These are phyloP conservation scores for Suillus placidus DNA, from an alignment of 768 basidiomycete species.

Conservation along the genomic window DNA sequence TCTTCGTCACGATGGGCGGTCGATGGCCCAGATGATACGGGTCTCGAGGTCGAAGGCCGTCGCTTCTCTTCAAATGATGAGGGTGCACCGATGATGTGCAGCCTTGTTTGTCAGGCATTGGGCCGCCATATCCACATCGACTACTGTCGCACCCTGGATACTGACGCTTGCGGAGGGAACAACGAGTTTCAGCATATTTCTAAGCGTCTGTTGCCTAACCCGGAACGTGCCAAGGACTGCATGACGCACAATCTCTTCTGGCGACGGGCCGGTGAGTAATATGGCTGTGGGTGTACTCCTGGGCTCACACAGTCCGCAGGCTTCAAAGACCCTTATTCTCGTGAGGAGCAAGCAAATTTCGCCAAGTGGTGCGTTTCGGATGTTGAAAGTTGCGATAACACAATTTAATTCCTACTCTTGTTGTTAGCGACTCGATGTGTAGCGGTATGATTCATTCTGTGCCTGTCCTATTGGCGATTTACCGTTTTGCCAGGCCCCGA, in stretches of 20 bases:
- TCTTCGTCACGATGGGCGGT: constrained; percentile 58
- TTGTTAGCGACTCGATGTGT: constrained; percentile 56
- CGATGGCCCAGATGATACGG: constrained; percentile 51
- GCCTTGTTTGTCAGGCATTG: constrained; percentile 53
- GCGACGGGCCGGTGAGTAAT: constrained; percentile 54
- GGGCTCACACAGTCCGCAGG: constrained; percentile 34
- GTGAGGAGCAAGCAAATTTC: constrained; percentile 58
- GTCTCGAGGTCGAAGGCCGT: constrained; percentile 56
- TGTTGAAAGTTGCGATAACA: not conserved
- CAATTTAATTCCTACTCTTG: not conserved
- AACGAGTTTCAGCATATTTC: constrained; percentile 50
- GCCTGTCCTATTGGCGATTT: not conserved
- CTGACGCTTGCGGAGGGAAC: constrained; percentile 39
- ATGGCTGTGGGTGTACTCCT: too few relatives aligned
- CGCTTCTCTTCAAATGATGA: constrained; percentile 56
- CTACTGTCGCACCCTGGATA: constrained; percentile 49
- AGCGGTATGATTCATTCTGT: constrained; percentile 34
- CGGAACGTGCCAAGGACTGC: constrained; percentile 51
- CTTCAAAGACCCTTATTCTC: constrained; percentile 66
- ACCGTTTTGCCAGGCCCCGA: constrained; percentile 44
- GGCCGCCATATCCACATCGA: constrained; percentile 62
- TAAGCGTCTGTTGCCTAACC: constrained; percentile 47
- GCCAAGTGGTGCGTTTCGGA: constrained; percentile 48
- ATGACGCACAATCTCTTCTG: constrained; percentile 58
- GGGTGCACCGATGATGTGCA: constrained; percentile 68